Conservation (phyloP, 2,329 filamentous ascomycete species). For the Microdochium bolleyi region DNA sequence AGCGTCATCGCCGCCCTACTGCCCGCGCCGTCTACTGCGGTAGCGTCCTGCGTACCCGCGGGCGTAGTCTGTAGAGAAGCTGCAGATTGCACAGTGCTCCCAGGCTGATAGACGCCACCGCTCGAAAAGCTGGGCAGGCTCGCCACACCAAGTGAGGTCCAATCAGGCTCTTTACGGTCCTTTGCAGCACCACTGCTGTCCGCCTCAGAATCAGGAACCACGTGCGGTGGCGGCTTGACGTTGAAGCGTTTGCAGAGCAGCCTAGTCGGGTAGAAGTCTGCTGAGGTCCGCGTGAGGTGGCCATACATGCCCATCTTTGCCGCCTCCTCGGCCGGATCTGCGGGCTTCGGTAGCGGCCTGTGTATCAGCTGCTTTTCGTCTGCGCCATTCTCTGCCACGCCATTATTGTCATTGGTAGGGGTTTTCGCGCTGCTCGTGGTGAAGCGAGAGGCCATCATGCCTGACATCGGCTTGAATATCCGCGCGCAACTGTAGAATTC, state of each 20-base stretch:
- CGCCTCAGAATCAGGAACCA: constrained; percentile 43
- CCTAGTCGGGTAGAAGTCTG: constrained; percentile 71
- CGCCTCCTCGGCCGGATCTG: constrained; percentile 77
- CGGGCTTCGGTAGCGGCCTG: constrained; percentile 44
- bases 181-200: constrained; percentile 8
- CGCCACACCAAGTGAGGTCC: constrained; percentile 3
- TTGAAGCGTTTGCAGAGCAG: constrained; percentile 94
- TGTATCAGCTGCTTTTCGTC: constrained; percentile 28
- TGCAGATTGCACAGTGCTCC: not conserved
- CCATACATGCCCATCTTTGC: constrained; percentile 92
- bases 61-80: not conserved
- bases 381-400: constrained; percentile 6
- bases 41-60: not conserved
- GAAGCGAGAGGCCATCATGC: constrained; percentile 89
- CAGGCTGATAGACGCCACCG: not conserved
- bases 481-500: constrained; percentile 61
- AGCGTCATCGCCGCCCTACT: constrained; percentile 16
- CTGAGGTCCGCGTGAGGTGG: constrained; percentile 65
- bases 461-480: constrained; percentile 87
- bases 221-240: constrained; percentile 67
- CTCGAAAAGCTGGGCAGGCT: not conserved
- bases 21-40: not conserved
- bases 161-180: constrained; percentile 1
- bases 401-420: constrained; percentile 19
- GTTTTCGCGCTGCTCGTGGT: constrained; percentile 56